Evolutionary conservation across 345 rosid species (phyloP).

Genomic region (Lepidium didymum): DNA sequence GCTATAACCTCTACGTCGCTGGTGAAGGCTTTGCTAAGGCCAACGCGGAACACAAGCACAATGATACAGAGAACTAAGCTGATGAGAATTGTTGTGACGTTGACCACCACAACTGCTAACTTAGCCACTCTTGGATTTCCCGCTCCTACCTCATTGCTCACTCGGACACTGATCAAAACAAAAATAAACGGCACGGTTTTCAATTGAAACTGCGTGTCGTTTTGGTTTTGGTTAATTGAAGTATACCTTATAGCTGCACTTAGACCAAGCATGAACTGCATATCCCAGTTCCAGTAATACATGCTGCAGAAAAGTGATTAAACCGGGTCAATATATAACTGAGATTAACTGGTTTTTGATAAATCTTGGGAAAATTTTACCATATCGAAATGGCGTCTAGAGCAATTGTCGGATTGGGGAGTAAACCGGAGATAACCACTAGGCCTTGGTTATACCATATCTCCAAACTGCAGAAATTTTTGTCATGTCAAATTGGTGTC

Average conservation of each 20-base stretch:
- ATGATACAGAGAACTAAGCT: slow-evolving; percentile 47
- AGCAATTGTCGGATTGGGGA: slow-evolving; percentile 62
- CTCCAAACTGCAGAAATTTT: slow-evolving; percentile 55
- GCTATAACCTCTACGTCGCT: slow-evolving; percentile 52
- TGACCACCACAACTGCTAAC: slow-evolving; percentile 72
- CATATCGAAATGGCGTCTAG: slow-evolving; percentile 83
- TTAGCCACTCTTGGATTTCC: slow-evolving; percentile 69
- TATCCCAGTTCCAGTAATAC: slow-evolving; percentile 82
- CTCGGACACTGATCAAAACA: slow-evolving; percentile 48
- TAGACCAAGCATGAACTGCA: slow-evolving; percentile 85
- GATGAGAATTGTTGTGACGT: slow-evolving; percentile 46
- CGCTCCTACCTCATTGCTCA: slow-evolving; percentile 90
- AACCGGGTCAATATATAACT: not conserved
- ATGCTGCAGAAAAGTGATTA: slow-evolving; percentile 38
- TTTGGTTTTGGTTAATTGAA: not conserved
- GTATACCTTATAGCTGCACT: slow-evolving; percentile 71
- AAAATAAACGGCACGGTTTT: not conserved
- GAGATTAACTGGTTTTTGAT: not conserved
- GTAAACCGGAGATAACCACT: slow-evolving; percentile 81
- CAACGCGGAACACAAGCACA: slow-evolving; percentile 45
- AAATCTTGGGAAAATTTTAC: slow-evolving; percentile 23
- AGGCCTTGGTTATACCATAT: slow-evolving; percentile 95
- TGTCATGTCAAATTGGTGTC: not conserved
- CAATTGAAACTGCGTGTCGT: not conserved
- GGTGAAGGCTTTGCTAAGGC: slow-evolving; percentile 66